A percentile compares a stretch with the other conserved stretches of the same genome.
These are phyloP conservation scores for Euphorbia corollata DNA, from an alignment of 441 rosid species.

Conservation along the genomic window DNA sequence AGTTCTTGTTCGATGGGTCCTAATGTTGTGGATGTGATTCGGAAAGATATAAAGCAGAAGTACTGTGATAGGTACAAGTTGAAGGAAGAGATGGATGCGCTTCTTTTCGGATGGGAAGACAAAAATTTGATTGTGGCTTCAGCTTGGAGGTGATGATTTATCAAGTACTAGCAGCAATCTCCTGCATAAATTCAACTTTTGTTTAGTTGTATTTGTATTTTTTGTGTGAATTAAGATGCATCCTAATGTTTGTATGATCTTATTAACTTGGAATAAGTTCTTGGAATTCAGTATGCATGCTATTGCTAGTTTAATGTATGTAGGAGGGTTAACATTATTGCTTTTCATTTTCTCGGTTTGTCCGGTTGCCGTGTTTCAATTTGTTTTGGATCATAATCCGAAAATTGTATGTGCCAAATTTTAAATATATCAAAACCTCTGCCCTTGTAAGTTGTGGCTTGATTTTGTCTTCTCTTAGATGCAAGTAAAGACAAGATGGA, in stretches of 20 bases:
- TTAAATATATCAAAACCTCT: too few species aligned
- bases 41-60: constrained; percentile 44
- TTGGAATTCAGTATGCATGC: constrained; percentile 15
- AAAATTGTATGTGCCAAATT: too few species aligned
- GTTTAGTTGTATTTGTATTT: constrained; percentile 21
- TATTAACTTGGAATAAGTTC: constrained; percentile 13
- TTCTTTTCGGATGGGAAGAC: constrained; percentile 89
- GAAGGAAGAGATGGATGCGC: constrained; percentile 59
- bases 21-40: constrained; percentile 41
- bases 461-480: too few species aligned
- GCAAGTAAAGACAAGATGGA: too few species aligned
- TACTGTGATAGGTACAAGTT: constrained; percentile 61
- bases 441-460: too few species aligned
- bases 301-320: not conserved
- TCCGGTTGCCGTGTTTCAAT: not conserved
- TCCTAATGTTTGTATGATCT: constrained; percentile 18
- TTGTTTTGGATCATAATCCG: too few species aligned
- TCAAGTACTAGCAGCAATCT: constrained; percentile 4
- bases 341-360: not conserved
- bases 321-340: constrained; percentile 14
- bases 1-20: constrained; percentile 49
- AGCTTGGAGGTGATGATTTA: constrained; percentile 61
- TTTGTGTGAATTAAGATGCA: constrained; percentile 24
- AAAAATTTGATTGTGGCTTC: constrained; percentile 89
- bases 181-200: constrained; percentile 1